These are phyloP conservation scores for Saccharomyces hybrid DNA, from an alignment of 1,139 yeast species.

Conservation along the genomic window DNA sequence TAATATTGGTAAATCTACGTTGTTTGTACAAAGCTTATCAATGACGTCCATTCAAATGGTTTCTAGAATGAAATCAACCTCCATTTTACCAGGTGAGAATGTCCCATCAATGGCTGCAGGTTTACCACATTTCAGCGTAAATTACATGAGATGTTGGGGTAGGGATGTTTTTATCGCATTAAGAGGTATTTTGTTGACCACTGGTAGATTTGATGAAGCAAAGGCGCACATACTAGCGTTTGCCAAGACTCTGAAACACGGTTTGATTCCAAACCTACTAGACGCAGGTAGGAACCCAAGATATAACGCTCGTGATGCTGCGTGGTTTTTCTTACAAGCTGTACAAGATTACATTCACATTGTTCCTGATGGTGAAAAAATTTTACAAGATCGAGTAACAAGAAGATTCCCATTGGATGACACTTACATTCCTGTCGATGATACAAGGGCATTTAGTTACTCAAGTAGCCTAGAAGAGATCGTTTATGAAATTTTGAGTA, in stretches of 20 bases:
- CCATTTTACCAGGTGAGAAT: conserved; percentile 56
- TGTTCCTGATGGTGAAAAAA: conserved; percentile 62
- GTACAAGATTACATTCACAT: conserved; percentile 68
- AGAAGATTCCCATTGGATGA: conserved; percentile 91
- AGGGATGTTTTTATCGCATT: conserved; percentile 83
- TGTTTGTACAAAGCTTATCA: conserved; percentile 72
- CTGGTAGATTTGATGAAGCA: conserved; percentile 78
- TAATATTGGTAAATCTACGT: conserved; percentile 52
- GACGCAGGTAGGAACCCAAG: conserved; percentile 93
- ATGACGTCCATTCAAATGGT: conserved; percentile 84
- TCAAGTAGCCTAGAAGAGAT: conserved; percentile 66
- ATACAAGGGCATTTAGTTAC: conserved; percentile 67
- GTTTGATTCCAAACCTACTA: conserved; percentile 83
- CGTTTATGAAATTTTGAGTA: conserved; percentile 67
- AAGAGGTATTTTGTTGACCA: conserved; percentile 70
- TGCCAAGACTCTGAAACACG: conserved; percentile 90
- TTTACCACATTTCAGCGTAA: conserved; percentile 83
- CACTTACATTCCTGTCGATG: conserved; percentile 60
- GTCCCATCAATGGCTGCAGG: conserved; percentile 91
- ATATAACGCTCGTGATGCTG: conserved; percentile 94
- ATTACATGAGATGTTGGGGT: conserved; percentile 98
- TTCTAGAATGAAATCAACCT: conserved; percentile 66
- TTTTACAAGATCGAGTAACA: conserved; percentile 63
- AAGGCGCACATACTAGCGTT: conserved; percentile 73
- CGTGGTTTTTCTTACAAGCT: conserved; percentile 86